Conservation (phyloP, 768 basidiomycete genomes). For the Lentinula boryana region DNA sequence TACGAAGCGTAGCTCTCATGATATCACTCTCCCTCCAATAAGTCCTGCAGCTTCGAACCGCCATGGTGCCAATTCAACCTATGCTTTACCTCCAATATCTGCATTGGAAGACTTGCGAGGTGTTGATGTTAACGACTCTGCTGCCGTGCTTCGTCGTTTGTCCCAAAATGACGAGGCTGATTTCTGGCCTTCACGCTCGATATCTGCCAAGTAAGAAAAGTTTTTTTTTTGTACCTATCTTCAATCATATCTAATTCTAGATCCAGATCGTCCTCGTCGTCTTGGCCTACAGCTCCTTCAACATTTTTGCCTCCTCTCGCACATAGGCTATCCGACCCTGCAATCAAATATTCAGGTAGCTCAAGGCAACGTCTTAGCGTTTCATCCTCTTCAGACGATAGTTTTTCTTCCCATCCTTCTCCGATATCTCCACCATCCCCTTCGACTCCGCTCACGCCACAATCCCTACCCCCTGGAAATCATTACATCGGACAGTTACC, state of each 20-base stretch:
- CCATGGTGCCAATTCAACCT: slow-evolving; percentile 17
- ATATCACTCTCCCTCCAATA: slow-evolving; percentile 9
- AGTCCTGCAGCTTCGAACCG: neutral
- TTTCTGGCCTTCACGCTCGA: slow-evolving; percentile 13
- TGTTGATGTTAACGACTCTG: slow-evolving; percentile 46
- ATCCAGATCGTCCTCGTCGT: neutral
- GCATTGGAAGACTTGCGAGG: slow-evolving; percentile 61
- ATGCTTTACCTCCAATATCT: slow-evolving; percentile 64
- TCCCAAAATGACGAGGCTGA: slow-evolving; percentile 42
- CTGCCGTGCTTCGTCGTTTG: slow-evolving; percentile 62
- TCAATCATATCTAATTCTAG: neutral
- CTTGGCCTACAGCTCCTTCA: neutral
- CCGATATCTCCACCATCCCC: slow-evolving; percentile 38
- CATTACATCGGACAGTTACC: slow-evolving; percentile 11
- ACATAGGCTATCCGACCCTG: slow-evolving; percentile 1
- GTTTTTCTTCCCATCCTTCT: slow-evolving; percentile 36
- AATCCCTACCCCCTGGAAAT: slow-evolving; percentile 26
- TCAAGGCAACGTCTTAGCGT: slow-evolving; percentile 12
- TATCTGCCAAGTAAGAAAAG: neutral
- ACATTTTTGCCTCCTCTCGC: neutral
- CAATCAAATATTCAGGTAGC: neutral
- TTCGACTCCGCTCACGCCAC: slow-evolving; percentile 35
- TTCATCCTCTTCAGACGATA: slow-evolving; percentile 31
- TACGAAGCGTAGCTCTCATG: neutral
- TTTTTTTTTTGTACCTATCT: neutral